These are phyloP conservation scores for Raphanus raphanistrum DNA, from an alignment of 345 rosid genomes.

Conservation along the genomic window DNA sequence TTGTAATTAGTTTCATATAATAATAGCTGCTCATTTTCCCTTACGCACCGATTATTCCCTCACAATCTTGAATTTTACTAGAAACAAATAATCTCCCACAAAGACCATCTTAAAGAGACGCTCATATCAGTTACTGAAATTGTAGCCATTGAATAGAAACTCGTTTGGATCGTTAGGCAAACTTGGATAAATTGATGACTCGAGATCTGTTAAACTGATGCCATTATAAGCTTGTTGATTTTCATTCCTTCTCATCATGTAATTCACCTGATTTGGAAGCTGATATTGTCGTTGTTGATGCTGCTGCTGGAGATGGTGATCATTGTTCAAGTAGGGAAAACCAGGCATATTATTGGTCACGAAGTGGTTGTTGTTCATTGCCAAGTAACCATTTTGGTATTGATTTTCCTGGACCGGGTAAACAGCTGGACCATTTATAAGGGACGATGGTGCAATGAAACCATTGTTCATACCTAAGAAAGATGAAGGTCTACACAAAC, in stretches of 20 bases:
- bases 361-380: slow-evolving; percentile 8
- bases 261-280: background rate
- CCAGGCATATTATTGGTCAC: background rate
- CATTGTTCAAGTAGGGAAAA: background rate
- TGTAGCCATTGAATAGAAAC: background rate
- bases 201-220: background rate
- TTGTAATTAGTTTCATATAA: background rate
- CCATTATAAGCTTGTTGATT: background rate
- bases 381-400: background rate
- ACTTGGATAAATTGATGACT: background rate
- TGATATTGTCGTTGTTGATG: background rate
- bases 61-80: background rate
- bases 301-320: background rate
- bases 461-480: background rate
- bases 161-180: background rate
- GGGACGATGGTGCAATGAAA: background rate
- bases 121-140: background rate
- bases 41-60: background rate
- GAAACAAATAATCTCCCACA: background rate
- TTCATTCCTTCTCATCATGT: background rate
- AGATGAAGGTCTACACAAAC: background rate
- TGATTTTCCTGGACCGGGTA: background rate
- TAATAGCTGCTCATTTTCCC: background rate
- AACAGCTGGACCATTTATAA: background rate
- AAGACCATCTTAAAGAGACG: background rate